phyloP scores from a whole-genome alignment of 768 basidiomycete genomes.

The Boletus insuetus region DNA sequence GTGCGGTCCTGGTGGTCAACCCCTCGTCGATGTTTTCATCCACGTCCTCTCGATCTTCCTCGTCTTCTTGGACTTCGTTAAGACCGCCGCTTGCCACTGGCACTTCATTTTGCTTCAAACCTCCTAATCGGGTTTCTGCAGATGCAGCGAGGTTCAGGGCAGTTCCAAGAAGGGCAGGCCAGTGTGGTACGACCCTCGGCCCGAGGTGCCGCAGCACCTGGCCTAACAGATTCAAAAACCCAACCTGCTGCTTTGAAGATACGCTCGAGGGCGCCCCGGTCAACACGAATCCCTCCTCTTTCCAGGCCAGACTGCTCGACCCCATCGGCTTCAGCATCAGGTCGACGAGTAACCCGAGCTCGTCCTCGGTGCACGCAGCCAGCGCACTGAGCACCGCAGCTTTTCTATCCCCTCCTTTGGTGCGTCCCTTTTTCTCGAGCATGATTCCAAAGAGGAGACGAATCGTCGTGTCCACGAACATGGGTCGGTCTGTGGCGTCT shows the following conservation, averaged over 20 bases:
- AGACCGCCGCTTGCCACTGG: constrained; percentile 14
- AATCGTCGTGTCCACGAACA: constrained; percentile 67
- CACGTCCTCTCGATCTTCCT: constrained; percentile 35
- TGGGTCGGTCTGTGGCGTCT: constrained; percentile 52
- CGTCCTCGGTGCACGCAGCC: constrained; percentile 65
- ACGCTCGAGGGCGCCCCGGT: constrained; percentile 30
- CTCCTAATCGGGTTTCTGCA: constrained; percentile 58
- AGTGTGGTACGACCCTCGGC: constrained; percentile 60
- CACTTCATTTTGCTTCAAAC: constrained; percentile 20
- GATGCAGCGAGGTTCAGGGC: constrained; percentile 63
- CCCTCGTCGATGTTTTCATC: constrained; percentile 34
- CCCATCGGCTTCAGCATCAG: constrained; percentile 82
- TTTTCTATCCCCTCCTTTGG: constrained; percentile 62
- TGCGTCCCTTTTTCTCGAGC: constrained; percentile 72
- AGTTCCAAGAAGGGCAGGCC: constrained; percentile 72
- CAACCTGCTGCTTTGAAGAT: constrained; percentile 68
- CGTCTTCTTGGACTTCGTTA: constrained; percentile 33
- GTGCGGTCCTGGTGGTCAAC: constrained; percentile 39
- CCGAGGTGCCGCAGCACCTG: constrained; percentile 85
- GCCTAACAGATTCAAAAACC: constrained; percentile 80
- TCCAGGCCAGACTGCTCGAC: constrained; percentile 26
- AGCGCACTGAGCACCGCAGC: constrained; percentile 74
- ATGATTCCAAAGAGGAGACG: constrained; percentile 86
- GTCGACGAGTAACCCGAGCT: constrained; percentile 75
- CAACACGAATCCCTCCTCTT: constrained; percentile 30